These are phyloP conservation scores for Phaeolepiota aurea DNA, from an alignment of 768 basidiomycete genomes.

Conservation along the genomic window DNA sequence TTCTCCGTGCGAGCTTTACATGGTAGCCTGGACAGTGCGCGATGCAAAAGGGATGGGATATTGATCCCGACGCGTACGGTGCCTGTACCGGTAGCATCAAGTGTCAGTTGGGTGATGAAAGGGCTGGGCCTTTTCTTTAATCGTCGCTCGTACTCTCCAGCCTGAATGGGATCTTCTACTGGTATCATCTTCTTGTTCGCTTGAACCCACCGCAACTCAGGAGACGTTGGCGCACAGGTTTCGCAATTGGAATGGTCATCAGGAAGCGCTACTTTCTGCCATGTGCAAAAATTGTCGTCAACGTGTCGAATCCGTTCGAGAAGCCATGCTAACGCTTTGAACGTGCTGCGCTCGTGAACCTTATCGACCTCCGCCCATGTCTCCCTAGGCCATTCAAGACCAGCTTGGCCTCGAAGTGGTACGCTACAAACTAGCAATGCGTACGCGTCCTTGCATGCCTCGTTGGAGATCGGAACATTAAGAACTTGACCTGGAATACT, in stretches of 20 bases:
- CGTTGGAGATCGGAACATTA: conserved; percentile 40
- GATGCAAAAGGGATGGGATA: conserved; percentile 78
- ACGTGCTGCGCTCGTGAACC: conserved; percentile 75
- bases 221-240: conserved; percentile 75
- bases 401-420: conserved; percentile 61
- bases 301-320: conserved; percentile 76
- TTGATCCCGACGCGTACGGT: conserved; percentile 83
- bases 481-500: conserved; percentile 52
- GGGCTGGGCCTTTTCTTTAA: conserved; percentile 82
- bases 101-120: conserved; percentile 77
- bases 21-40: conserved; percentile 76
- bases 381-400: conserved; percentile 70
- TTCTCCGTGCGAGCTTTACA: conserved; percentile 37
- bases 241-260: conserved; percentile 51
- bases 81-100: conserved; percentile 55
- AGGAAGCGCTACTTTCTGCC: conserved; percentile 50
- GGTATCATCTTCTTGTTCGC: conserved; percentile 54
- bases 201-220: conserved; percentile 68
- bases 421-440: conserved; percentile 75
- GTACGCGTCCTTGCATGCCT: conserved; percentile 66
- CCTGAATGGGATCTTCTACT: conserved; percentile 78
- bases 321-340: conserved; percentile 80
- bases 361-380: conserved; percentile 80
- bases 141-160: conserved; percentile 82
- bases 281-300: conserved; percentile 52